phyloP scores from a whole-genome alignment of 2,329 filamentous ascomycete genomes.

The Xylariales sp. region DNA sequence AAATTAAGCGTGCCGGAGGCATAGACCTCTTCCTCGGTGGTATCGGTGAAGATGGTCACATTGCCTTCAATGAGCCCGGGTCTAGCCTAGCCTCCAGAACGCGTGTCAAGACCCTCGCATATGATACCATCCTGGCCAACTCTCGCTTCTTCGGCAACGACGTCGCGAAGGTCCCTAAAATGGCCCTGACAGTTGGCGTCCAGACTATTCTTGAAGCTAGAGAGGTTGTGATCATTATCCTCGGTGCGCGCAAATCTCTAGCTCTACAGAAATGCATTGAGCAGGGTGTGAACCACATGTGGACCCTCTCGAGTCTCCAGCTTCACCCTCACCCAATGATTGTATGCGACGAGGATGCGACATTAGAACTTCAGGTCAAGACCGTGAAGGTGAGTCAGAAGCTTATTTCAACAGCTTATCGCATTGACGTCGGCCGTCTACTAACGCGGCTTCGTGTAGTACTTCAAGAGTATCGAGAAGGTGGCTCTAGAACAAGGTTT shows the following conservation, averaged over 20 bases:
- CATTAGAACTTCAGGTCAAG: constrained; percentile 78
- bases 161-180: constrained; percentile 77
- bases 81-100: constrained; percentile 82
- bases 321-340: constrained; percentile 85
- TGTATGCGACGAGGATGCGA: constrained; percentile 84
- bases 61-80: constrained; percentile 91
- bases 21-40: constrained; percentile 89
- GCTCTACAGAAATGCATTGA: constrained; percentile 85
- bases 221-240: constrained; percentile 85
- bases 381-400: constrained; percentile 68
- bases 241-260: constrained; percentile 82
- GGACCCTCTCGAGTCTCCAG: constrained; percentile 85
- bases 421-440: constrained; percentile 10
- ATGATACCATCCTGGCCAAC: constrained; percentile 88
- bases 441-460: constrained; percentile 54
- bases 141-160: constrained; percentile 85
- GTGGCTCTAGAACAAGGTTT: constrained; percentile 68
- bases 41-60: constrained; percentile 87
- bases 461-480: constrained; percentile 78
- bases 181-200: constrained; percentile 87
- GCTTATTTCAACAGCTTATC: neutral
- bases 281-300: constrained; percentile 88
- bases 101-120: constrained; percentile 86
- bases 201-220: constrained; percentile 84
- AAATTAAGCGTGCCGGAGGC: constrained; percentile 78